phyloP scores from a whole-genome alignment of 768 basidiomycete genomes.

The Cytidiella melzeri region DNA sequence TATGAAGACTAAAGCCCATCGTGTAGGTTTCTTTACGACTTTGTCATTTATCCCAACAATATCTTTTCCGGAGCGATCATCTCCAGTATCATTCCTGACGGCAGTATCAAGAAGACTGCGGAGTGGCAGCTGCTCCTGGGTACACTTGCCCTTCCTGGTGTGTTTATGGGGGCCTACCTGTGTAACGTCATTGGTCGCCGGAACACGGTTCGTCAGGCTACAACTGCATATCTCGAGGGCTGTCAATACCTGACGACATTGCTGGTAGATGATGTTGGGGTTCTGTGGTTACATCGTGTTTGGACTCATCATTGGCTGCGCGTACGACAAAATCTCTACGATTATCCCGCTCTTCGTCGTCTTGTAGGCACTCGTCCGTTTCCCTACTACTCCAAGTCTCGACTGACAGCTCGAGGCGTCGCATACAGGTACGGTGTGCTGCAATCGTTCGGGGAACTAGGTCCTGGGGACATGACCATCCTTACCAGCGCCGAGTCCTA shows the following conservation, averaged over 20 bases:
- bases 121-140: slow-evolving; percentile 8
- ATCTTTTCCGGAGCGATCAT: slow-evolving; percentile 78
- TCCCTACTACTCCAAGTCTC: too few species aligned
- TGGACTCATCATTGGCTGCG: slow-evolving; percentile 92
- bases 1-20: too few species aligned
- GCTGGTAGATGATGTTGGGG: slow-evolving; percentile 68
- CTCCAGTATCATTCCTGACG: slow-evolving; percentile 56
- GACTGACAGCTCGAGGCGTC: slow-evolving; percentile 23
- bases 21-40: slow-evolving; percentile 87
- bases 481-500: slow-evolving; percentile 80
- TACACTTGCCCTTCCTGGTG: slow-evolving; percentile 66
- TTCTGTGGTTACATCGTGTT: slow-evolving; percentile 62
- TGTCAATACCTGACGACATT: too few species aligned
- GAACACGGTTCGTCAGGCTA: slow-evolving; percentile 41
- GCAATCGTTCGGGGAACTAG: slow-evolving; percentile 82
- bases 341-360: too few species aligned
- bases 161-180: slow-evolving; percentile 66
- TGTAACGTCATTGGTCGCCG: slow-evolving; percentile 72
- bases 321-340: slow-evolving; percentile 59
- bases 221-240: too few species aligned
- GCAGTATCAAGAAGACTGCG: slow-evolving; percentile 40
- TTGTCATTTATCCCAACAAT: slow-evolving; percentile 75
- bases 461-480: slow-evolving; percentile 83
- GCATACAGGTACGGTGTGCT: slow-evolving; percentile 90
- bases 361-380: too few species aligned